Evolutionary conservation across 202 grass and related monocot genomes (phyloP).

Genomic region (Miscanthus sacchariflorus): DNA sequence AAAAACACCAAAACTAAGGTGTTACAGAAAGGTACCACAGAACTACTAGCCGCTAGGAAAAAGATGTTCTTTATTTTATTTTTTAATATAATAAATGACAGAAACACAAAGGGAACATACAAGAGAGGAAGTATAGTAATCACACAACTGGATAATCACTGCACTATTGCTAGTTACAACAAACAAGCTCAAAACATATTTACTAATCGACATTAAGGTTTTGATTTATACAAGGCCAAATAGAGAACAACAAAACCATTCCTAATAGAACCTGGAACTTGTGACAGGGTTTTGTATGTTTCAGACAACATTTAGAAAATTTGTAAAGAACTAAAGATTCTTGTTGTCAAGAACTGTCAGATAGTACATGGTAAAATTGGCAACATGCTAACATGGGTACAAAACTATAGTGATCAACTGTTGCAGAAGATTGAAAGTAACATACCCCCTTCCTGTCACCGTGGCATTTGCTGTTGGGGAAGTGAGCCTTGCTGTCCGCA

Average conservation of each 20-base stretch:
- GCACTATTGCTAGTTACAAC: not conserved
- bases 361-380: not conserved
- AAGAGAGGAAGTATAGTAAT: not conserved
- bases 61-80: not conserved
- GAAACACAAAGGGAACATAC: not conserved
- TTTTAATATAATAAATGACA: not conserved
- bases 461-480: not conserved
- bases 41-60: not conserved
- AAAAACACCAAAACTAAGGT: not conserved
- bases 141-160: not conserved
- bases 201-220: not conserved
- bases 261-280: not conserved
- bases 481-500: not conserved
- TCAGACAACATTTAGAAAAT: not conserved
- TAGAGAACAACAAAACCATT: not conserved
- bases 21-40: not conserved
- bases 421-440: not conserved
- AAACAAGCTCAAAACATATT: not conserved
- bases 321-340: too few species aligned
- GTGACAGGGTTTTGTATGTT: not conserved
- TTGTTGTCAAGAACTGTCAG: not conserved
- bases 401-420: not conserved
- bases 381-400: not conserved
- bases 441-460: constrained; percentile 22
- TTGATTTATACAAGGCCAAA: not conserved